Conservation (phyloP, 2,329 filamentous ascomycete species). For the Ophiostoma sp. region DNA sequence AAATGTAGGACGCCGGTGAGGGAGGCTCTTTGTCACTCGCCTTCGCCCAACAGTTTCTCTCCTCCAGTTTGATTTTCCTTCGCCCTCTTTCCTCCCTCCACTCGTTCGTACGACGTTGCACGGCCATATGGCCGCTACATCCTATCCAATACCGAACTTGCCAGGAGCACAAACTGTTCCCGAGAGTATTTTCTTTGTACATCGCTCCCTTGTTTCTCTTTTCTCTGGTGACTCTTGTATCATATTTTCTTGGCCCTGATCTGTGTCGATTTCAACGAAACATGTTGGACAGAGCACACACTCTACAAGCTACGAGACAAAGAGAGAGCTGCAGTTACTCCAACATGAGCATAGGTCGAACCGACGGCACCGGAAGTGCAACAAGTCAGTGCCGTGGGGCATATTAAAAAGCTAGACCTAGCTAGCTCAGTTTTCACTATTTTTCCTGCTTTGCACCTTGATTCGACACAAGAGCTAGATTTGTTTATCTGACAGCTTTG, state of each 20-base stretch:
- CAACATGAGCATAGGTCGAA: conserved; percentile 9
- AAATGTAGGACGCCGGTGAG: background rate
- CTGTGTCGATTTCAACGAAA: background rate
- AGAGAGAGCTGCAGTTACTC: background rate
- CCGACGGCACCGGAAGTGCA: conserved; percentile 2
- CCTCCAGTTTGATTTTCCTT: background rate
- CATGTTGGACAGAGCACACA: background rate
- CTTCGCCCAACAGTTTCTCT: background rate
- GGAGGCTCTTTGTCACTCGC: background rate
- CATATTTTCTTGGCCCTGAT: background rate
- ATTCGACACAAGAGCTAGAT: background rate
- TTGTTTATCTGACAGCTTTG: conserved; percentile 13
- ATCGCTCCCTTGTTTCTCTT: background rate
- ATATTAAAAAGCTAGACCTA: background rate
- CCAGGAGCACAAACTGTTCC: background rate
- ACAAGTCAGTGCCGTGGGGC: background rate
- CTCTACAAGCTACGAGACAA: background rate
- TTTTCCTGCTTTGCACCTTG: background rate
- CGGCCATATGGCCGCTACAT: background rate
- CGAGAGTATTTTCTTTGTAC: background rate
- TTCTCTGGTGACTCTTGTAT: background rate
- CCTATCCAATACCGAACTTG: background rate
- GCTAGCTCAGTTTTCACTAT: background rate
- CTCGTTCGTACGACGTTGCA: conserved; percentile 9
- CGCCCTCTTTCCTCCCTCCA: background rate